phyloP scores from a whole-genome alignment of 768 basidiomycete genomes.

The Hygrophorus pudorinus region DNA sequence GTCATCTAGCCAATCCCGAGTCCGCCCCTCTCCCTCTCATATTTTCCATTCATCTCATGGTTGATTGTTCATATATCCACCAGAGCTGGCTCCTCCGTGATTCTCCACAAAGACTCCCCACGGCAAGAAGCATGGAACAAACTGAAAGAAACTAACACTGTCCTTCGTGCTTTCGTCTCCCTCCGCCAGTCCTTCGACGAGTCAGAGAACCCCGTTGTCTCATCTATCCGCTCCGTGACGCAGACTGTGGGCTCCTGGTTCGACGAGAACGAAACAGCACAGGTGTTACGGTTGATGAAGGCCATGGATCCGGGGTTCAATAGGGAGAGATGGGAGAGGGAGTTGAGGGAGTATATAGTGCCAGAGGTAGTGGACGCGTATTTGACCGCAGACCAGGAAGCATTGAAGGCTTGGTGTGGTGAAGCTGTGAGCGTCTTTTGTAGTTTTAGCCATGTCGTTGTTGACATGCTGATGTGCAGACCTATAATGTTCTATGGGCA shows the following conservation, averaged over 20 bases:
- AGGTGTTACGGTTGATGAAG: slow-evolving; percentile 82
- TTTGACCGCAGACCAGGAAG: slow-evolving; percentile 78
- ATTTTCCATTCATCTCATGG: not conserved
- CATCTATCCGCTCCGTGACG: slow-evolving; percentile 73
- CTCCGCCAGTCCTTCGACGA: slow-evolving; percentile 75
- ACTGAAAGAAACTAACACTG: slow-evolving; percentile 70
- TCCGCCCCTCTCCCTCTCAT: slow-evolving; percentile 30
- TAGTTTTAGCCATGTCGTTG: not conserved
- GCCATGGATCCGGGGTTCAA: slow-evolving; percentile 81
- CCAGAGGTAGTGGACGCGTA: slow-evolving; percentile 98
- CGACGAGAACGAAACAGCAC: slow-evolving; percentile 98
- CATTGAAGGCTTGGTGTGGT: slow-evolving; percentile 83
- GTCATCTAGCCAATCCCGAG: slow-evolving; percentile 71
- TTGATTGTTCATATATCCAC: not conserved
- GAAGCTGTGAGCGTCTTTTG: slow-evolving; percentile 64
- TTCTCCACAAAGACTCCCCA: slow-evolving; percentile 75
- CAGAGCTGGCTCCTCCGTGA: slow-evolving; percentile 81
- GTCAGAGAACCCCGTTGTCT: slow-evolving; percentile 85
- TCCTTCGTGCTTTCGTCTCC: slow-evolving; percentile 48
- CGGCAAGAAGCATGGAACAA: slow-evolving; percentile 74
- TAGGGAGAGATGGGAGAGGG: slow-evolving; percentile 79
- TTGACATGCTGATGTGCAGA: slow-evolving; percentile 34
- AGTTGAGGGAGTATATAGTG: slow-evolving; percentile 92
- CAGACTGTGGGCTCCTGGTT: slow-evolving; percentile 82
- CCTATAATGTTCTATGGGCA: slow-evolving; percentile 97